Evolutionary conservation across 2,329 filamentous ascomycete genomes (phyloP).

Genomic region (Lizonia empirigonia): DNA sequence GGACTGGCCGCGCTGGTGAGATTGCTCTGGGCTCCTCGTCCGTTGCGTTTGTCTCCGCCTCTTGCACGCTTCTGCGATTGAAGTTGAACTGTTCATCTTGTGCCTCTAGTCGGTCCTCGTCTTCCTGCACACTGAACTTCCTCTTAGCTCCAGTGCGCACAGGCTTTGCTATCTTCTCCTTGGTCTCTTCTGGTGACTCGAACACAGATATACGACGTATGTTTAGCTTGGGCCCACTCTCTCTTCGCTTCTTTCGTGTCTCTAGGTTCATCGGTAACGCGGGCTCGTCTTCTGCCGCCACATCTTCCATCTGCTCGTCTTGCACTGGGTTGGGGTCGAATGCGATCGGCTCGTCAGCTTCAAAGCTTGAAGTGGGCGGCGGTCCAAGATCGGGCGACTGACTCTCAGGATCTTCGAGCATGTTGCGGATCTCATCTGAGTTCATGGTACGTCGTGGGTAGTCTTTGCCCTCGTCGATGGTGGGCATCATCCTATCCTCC

Average conservation of each 20-base stretch:
- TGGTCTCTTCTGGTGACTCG: conserved; percentile 46
- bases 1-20: conserved; percentile 42
- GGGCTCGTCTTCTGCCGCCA: conserved; percentile 46
- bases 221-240: conserved; percentile 54
- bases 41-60: conserved; percentile 22
- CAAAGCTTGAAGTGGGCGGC: conserved; percentile 60
- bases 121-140: conserved; percentile 61
- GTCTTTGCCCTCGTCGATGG: conserved; percentile 72
- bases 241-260: conserved; percentile 58
- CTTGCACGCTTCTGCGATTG: conserved; percentile 46
- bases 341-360: conserved; percentile 55
- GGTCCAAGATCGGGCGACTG: conserved; percentile 73
- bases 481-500: conserved; percentile 64
- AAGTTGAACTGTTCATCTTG: conserved; percentile 54
- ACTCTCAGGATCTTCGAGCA: conserved; percentile 59
- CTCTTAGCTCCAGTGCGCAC: conserved; percentile 60
- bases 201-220: conserved; percentile 52
- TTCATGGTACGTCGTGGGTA: conserved; percentile 72
- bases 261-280: conserved; percentile 56
- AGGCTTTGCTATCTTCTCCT: conserved; percentile 33
- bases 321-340: conserved; percentile 46
- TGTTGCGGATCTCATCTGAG: conserved; percentile 62
- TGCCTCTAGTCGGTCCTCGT: conserved; percentile 48
- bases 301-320: conserved; percentile 35
- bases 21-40: conserved; percentile 25